Evolutionary conservation across 2,329 filamentous ascomycete genomes (phyloP).

Genomic region (Penicillium sp.): DNA sequence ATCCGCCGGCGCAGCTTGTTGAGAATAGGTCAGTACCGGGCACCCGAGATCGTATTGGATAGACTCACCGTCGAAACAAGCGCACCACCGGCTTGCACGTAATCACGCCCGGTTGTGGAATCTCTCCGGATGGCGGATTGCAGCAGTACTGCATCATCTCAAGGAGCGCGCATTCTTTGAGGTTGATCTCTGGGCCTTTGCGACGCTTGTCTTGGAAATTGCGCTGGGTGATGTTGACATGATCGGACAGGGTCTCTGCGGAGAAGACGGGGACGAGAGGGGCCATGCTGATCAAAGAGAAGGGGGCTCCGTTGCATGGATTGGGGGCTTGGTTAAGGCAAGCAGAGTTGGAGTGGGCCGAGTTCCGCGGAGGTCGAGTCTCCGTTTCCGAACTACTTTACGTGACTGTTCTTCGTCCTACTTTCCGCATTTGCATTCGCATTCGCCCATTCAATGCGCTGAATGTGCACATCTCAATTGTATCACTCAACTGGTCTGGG

Average conservation of each 20-base stretch:
- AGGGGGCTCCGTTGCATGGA: not conserved
- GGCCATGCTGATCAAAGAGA: slow-evolving; percentile 45
- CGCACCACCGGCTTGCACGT: slow-evolving; percentile 57
- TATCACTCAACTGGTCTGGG: slow-evolving; percentile 35
- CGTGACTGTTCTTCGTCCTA: not conserved
- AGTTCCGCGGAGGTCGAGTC: not conserved
- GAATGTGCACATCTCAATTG: not conserved
- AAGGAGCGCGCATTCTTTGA: slow-evolving; percentile 56
- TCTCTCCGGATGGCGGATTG: slow-evolving; percentile 48
- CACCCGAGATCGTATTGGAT: not conserved
- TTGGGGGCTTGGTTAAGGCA: not conserved
- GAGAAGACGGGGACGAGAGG: slow-evolving; percentile 56
- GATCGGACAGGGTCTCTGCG: slow-evolving; percentile 50
- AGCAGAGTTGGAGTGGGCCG: not conserved
- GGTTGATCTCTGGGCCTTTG: slow-evolving; percentile 51
- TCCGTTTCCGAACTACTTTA: slow-evolving; percentile 4
- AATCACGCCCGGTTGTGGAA: slow-evolving; percentile 45
- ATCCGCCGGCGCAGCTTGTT: slow-evolving; percentile 49
- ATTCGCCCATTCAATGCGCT: not conserved
- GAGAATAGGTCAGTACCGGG: slow-evolving; percentile 7
- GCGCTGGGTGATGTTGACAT: slow-evolving; percentile 47
- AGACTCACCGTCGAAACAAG: slow-evolving; percentile 56
- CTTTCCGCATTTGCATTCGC: not conserved
- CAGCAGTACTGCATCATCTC: slow-evolving; percentile 64
- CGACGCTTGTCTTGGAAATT: slow-evolving; percentile 51